Evolutionary conservation across 345 rosid species (phyloP).

Genomic region (Populus ilicifolia): DNA sequence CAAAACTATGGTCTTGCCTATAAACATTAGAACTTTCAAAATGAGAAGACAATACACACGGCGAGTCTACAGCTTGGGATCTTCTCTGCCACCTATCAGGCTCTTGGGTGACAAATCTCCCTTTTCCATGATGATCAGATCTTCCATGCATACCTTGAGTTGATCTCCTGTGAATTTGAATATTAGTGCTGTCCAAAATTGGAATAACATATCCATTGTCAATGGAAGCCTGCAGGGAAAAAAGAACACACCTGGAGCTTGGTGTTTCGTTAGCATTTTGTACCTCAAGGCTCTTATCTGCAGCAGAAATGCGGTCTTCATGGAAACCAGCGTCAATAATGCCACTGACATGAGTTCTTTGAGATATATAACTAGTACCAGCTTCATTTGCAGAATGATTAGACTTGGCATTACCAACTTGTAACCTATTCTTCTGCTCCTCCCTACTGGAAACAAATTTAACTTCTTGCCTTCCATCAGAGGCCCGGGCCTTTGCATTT

Average conservation of each 20-base stretch:
- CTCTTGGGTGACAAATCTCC: slow-evolving; percentile 51
- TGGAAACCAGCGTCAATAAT: slow-evolving; percentile 25
- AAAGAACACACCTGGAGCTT: slow-evolving; percentile 52
- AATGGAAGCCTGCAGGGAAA: slow-evolving; percentile 19
- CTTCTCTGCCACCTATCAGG: slow-evolving; percentile 56
- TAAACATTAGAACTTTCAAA: slow-evolving; percentile 39
- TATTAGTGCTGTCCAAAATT: slow-evolving; percentile 32
- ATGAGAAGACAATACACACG: slow-evolving; percentile 28
- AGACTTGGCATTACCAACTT: slow-evolving; percentile 29
- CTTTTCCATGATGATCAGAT: slow-evolving; percentile 52
- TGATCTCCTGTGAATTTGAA: slow-evolving; percentile 54
- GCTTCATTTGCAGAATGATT: slow-evolving; percentile 36
- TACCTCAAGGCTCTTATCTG: slow-evolving; percentile 38
- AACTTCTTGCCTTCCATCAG: slow-evolving; percentile 48
- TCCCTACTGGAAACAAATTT: slow-evolving; percentile 32
- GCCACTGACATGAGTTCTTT: slow-evolving; percentile 29
- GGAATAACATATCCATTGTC: slow-evolving; percentile 21
- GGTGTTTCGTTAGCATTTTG: slow-evolving; percentile 33
- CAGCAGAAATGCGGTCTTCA: slow-evolving; percentile 38
- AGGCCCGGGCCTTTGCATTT: slow-evolving; percentile 68
- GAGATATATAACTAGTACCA: slow-evolving; percentile 27
- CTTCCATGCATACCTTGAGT: slow-evolving; percentile 50
- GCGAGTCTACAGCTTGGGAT: slow-evolving; percentile 33
- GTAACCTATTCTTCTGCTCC: slow-evolving; percentile 43
- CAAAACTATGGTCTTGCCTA: slow-evolving; percentile 30